Base-by-base conservation (phyloP, 169 alveolate genomes). In the Plasmodium fragile region DNA sequence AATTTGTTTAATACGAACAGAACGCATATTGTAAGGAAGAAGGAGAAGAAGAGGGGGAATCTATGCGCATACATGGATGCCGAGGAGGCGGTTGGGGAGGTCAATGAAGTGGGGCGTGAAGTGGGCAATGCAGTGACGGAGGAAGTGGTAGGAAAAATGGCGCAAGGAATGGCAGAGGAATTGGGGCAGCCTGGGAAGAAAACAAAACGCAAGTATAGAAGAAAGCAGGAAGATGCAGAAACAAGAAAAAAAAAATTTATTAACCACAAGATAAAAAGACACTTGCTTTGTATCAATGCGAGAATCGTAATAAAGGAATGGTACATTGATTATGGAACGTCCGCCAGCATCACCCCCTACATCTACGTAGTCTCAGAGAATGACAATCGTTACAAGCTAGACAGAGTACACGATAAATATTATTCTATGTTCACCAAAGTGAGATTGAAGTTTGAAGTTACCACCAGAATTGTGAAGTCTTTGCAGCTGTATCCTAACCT, bases 321-420 rank as follows among this genome's bases (percentile, higher is more conserved):
- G 90, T 81, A 81, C 41, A 81, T 81, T 30, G 90, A 81, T 53
- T 81, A 81, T 81, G 90, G 80, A 8, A 52, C 43, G 22, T 81
- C 28, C 1, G 59, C 90, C 30, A 81, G 71, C 34, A 52, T 28
- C 65, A 25, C 65, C 13, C 90, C 90, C 41, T 81, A 81, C 52
- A 53, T 81, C n/a, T 81, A 81, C 41, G 90, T 81, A 16, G 77
- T 81, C 0, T 81, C 90, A 1, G 53, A 52, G 16, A 81, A 81
- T 81, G 65, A 81, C 3, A 53, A 81, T 11, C 59, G 90, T 1
- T 81, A 81, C 70, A 52, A 71, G 16, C 78, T 81, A 16, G 90
- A 81, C 41, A 32, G 71, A 39, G 72, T 49, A 1, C 65, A 52
- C 39, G 69, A 28, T 53, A 32, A 81, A 45, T 81, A 81, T 81